phyloP scores from a whole-genome alignment of 148 eudicot genomes.

The Rhododendron ferrugineum region DNA sequence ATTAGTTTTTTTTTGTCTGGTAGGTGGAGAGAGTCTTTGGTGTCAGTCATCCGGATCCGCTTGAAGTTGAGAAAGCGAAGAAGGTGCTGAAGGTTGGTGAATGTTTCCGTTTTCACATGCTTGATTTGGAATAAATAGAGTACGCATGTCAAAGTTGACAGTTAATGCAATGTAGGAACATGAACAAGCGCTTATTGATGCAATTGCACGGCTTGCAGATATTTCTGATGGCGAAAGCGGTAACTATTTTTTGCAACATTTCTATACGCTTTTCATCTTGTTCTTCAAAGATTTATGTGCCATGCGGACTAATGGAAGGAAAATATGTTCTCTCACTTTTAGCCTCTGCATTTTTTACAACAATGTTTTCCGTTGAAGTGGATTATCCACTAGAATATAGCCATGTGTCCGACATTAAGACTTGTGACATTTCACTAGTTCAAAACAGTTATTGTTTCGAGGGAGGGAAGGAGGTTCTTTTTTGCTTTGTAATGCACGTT shows the following conservation, averaged over 20 bases:
- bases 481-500: neutral
- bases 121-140: neutral
- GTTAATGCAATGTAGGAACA: slow-evolving; percentile 35
- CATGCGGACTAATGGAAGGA: neutral
- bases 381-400: neutral
- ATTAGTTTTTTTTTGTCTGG: slow-evolving; percentile 7
- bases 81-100: slow-evolving; percentile 47
- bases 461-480: neutral
- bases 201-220: slow-evolving; percentile 47
- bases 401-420: neutral
- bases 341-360: neutral
- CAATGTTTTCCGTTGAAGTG: neutral
- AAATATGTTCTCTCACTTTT: neutral
- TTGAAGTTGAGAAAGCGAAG: slow-evolving; percentile 61
- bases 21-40: slow-evolving; percentile 67
- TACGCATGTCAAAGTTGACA: neutral
- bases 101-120: neutral
- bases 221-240: slow-evolving; percentile 60
- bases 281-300: neutral
- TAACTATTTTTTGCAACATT: slow-evolving; percentile 7
- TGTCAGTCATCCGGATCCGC: slow-evolving; percentile 47
- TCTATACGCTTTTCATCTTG: neutral
- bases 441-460: neutral
- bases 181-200: slow-evolving; percentile 47
- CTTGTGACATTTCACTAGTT: neutral